phyloP scores from a whole-genome alignment of 75 land plant genomes.

The Selaginella tamariscina region DNA sequence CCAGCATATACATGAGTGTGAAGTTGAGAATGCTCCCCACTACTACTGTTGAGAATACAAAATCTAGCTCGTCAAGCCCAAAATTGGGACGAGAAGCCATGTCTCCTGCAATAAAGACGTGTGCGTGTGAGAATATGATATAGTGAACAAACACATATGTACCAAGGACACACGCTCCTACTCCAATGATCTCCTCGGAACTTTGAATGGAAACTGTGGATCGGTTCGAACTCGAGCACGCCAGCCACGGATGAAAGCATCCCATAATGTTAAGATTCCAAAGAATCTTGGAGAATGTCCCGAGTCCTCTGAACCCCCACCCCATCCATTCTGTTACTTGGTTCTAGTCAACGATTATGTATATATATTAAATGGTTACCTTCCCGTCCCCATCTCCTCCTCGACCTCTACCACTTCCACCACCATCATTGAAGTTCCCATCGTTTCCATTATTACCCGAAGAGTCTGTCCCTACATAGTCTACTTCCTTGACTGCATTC shows the following conservation, averaged over 20 bases:
- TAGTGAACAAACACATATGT: too few species aligned
- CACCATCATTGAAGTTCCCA: slow-evolving; percentile 7
- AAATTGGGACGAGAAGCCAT: slow-evolving; percentile 92
- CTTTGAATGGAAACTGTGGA: slow-evolving; percentile 92
- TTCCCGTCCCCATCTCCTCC: slow-evolving; percentile 20
- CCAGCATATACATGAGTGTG: slow-evolving; percentile 75
- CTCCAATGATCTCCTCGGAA: slow-evolving; percentile 78
- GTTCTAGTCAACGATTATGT: too few species aligned
- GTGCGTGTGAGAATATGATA: too few species aligned
- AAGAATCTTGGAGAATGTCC: slow-evolving; percentile 23
- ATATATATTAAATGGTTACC: too few species aligned
- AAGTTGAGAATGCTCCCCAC: slow-evolving; percentile 84
- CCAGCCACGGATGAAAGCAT: slow-evolving; percentile 57
- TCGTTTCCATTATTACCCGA: background rate
- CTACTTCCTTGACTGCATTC: too few species aligned
- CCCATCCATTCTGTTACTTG: too few species aligned
- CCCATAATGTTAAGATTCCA: too few species aligned
- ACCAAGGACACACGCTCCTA: slow-evolving; percentile 66
- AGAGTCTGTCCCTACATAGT: too few species aligned
- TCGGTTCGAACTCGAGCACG: slow-evolving; percentile 69
- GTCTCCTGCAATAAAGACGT: too few species aligned
- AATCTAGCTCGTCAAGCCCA: slow-evolving; percentile 86
- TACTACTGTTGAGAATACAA: slow-evolving; percentile 86
- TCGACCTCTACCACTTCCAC: slow-evolving; percentile 21
- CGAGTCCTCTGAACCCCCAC: slow-evolving; percentile 10